Percentiles rank a stretch among this genome's conserved stretches.
Conservation (phyloP, 1,284 basidiomycete species). For the Cryptococcus sp. region DNA sequence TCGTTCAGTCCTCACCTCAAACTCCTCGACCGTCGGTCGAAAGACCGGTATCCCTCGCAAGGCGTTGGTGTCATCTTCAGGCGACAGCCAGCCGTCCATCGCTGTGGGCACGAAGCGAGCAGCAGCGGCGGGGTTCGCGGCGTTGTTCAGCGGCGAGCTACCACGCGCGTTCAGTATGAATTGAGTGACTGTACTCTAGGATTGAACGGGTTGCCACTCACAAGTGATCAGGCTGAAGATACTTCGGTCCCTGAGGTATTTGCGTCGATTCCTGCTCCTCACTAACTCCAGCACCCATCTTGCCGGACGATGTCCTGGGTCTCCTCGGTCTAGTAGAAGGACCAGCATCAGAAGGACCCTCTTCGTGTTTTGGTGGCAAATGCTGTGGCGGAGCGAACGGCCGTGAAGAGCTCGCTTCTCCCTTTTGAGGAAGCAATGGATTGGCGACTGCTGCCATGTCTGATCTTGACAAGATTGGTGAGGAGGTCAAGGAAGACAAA, state of each 20-base stretch:
- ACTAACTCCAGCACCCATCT: slow-evolving; percentile 1
- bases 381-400: too few species aligned
- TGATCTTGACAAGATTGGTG: too few species aligned
- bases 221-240: slow-evolving; percentile 28
- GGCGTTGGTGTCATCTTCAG: slow-evolving; percentile 79
- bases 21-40: slow-evolving; percentile 84
- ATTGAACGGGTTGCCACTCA: slow-evolving; percentile 3
- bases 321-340: slow-evolving; percentile 5
- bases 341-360: slow-evolving; percentile 2
- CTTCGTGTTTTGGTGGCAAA: background rate
- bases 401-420: too few species aligned
- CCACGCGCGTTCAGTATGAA: background rate
- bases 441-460: too few species aligned
- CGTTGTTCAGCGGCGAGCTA: slow-evolving; percentile 35
- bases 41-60: slow-evolving; percentile 90
- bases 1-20: slow-evolving; percentile 52
- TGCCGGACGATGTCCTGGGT: background rate
- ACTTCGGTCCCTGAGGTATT: slow-evolving; percentile 9
- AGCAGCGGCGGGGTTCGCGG: slow-evolving; percentile 16
- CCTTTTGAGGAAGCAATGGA: too few species aligned
- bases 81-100: slow-evolving; percentile 54
- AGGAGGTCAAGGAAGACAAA: too few species aligned
- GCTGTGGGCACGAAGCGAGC: slow-evolving; percentile 10
- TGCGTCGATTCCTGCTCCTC: background rate
- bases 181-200: background rate